Percentiles rank a stretch among this genome's conserved stretches.
Conservation (phyloP, 2,329 filamentous ascomycete species). For the Ceratocystis harringtonii region DNA sequence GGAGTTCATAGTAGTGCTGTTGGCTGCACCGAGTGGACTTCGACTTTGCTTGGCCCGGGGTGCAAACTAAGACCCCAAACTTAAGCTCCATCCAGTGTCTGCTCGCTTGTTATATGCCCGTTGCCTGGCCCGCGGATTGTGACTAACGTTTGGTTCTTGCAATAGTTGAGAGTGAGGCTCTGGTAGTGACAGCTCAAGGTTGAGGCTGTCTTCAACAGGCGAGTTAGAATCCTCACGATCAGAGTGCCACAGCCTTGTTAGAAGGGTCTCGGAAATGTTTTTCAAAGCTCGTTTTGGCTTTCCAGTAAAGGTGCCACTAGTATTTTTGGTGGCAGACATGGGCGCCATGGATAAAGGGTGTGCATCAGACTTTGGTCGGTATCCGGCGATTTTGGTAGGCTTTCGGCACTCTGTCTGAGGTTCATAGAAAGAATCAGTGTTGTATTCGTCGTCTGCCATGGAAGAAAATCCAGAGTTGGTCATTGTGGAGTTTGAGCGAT, state of each 20-base stretch:
- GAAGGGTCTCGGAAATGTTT: conserved; percentile 1
- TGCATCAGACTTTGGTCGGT: neutral
- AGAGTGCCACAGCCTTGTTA: conserved; percentile 4
- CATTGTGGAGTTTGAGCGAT: neutral
- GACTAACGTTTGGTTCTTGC: neutral
- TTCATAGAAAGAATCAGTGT: conserved; percentile 4
- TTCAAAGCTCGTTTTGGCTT: conserved; percentile 1
- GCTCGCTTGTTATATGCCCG: conserved; percentile 4
- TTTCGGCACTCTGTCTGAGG: neutral
- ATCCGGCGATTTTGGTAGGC: neutral
- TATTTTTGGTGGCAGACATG: neutral
- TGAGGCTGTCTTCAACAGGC: neutral
- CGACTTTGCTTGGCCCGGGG: conserved; percentile 7
- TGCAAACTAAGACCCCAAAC: conserved; percentile 11
- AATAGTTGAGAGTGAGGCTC: neutral
- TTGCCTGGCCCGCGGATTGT: neutral
- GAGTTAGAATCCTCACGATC: neutral
- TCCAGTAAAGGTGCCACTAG: neutral
- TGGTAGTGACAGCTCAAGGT: neutral
- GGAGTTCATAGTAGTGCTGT: neutral
- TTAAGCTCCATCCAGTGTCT: conserved; percentile 10
- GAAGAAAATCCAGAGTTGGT: conserved; percentile 3
- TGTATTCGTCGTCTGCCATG: neutral
- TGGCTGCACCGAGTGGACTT: neutral
- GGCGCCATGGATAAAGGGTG: neutral